Conservation (phyloP, 2,329 filamentous ascomycete genomes). For the Septoria linicola region DNA sequence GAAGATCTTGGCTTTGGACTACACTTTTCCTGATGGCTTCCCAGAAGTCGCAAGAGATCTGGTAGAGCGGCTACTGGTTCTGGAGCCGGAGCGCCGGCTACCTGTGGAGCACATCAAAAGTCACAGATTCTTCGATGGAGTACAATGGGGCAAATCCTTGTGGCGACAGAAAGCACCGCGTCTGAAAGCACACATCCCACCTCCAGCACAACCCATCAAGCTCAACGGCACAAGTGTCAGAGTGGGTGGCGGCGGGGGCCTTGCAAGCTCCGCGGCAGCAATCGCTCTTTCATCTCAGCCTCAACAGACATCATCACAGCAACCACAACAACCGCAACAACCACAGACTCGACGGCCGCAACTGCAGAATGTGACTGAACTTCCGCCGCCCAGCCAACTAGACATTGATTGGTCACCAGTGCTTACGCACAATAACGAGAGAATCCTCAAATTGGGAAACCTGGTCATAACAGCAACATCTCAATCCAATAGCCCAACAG, state of each 20-base stretch:
- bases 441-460: constrained; percentile 92
- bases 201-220: constrained; percentile 40
- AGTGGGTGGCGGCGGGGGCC: constrained; percentile 27
- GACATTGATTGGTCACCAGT: constrained; percentile 99
- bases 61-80: constrained; percentile 82
- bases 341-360: constrained; percentile 53
- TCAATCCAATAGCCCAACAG: constrained; percentile 69
- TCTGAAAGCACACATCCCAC: constrained; percentile 78
- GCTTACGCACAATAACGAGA: constrained; percentile 83
- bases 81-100: constrained; percentile 79
- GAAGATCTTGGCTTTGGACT: constrained; percentile 93
- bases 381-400: constrained; percentile 92
- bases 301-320: constrained; percentile 1
- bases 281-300: constrained; percentile 16
- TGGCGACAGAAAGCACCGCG: constrained; percentile 91
- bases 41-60: constrained; percentile 82
- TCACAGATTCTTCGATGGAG: constrained; percentile 89
- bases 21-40: constrained; percentile 87
- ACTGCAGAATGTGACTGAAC: constrained; percentile 83
- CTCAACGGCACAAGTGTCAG: constrained; percentile 31
- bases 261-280: constrained; percentile 27
- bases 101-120: constrained; percentile 96
- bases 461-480: constrained; percentile 79
- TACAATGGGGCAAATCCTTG: constrained; percentile 76
- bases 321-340: constrained; percentile 16